A percentile compares a stretch with the other conserved stretches of the same genome.
phyloP scores from a whole-genome alignment of 768 basidiomycete genomes.

The Phlegmacium glaucopus region DNA sequence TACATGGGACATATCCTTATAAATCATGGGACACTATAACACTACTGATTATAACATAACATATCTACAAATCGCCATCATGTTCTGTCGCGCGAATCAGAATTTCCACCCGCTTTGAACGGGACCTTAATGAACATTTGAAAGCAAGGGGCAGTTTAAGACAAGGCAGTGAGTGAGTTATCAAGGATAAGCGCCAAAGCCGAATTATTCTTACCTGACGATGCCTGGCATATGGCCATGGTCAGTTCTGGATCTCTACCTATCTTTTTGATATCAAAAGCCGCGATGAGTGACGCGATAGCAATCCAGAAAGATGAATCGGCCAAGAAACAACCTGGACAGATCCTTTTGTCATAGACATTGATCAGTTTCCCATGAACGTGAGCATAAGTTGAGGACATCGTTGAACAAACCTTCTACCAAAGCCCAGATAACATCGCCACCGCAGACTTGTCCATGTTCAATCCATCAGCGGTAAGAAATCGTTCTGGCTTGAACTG shows the following conservation, averaged over 20 bases:
- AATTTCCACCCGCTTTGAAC: conserved; percentile 9
- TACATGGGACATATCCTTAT: too few relatives aligned
- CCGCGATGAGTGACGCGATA: conserved; percentile 16
- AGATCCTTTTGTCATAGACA: conserved; percentile 13
- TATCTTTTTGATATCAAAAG: conserved; percentile 15
- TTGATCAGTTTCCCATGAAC: too few relatives aligned
- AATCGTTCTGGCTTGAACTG: conserved; percentile 38
- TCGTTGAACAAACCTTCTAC: conserved; percentile 21
- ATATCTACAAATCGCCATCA: too few relatives aligned
- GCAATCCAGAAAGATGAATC: conserved; percentile 19
- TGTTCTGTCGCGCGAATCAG: conserved; percentile 12
- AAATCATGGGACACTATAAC: too few relatives aligned
- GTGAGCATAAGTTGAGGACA: not conserved
- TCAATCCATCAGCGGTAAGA: conserved; percentile 16
- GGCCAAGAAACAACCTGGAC: conserved; percentile 21
- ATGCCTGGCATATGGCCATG: conserved; percentile 11
- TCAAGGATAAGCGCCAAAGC: not conserved
- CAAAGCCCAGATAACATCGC: conserved; percentile 28
- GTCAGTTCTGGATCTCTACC: conserved; percentile 7
- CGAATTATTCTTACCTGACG: conserved; percentile 8
- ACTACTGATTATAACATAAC: too few relatives aligned
- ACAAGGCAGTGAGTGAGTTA: not conserved
- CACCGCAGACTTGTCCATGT: conserved; percentile 16
- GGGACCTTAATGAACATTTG: conserved; percentile 14
- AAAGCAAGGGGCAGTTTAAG: conserved; percentile 11